Base-by-base conservation (phyloP, 2,329 filamentous ascomycete species). In the Pyricularia pennisetigena region DNA sequence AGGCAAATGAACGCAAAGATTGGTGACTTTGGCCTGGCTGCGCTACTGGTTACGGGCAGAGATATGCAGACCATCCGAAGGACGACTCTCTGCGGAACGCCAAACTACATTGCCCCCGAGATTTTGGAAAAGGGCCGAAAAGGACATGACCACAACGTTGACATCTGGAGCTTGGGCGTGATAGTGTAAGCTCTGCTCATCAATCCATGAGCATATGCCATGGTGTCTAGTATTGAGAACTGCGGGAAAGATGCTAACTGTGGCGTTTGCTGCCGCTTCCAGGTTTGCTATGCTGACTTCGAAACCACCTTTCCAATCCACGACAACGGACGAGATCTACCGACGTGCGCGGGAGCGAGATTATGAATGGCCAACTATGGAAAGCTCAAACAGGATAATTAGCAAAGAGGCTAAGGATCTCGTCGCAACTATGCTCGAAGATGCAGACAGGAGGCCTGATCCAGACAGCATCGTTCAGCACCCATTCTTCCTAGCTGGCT, bases 31-130 rank as follows among this genome's bases (percentile, higher is more conserved):
- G 95, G 95, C 3, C 84, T 99, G 68, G 95, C 95, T 32, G 95
- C 96, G 30, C 83, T 99, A 73, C 83, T 98, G 68, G 89, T 98
- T 63, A 96, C 94, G 10, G 93, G 94, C 75, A 93, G 90, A 77
- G 95, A 99, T 75, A 92, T 92, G 85, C 89, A 89, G 78, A 93
- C 87, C 70, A 88, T 88, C 74, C 88, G 95, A 71, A 87, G 96
- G 74, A 97, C 93, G 29, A 99, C 95, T 7, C 87, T 99, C 69
- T 99, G 95, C 74, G 95, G 95, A 69, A 99, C 95, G 4, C 95
- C 95, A 1, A 99, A 99, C 78, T 99, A 99, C 77, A 97, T 99
- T 73, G 95, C 95, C 0, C 95, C 95, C 0, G 95, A 99, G 76
- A 97, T 99, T 70, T 80, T 99, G 67, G 92, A 97, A 75, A 97